These are phyloP conservation scores for Alternaria sp. DNA, from an alignment of 2,329 filamentous ascomycete genomes.

Conservation along the genomic window DNA sequence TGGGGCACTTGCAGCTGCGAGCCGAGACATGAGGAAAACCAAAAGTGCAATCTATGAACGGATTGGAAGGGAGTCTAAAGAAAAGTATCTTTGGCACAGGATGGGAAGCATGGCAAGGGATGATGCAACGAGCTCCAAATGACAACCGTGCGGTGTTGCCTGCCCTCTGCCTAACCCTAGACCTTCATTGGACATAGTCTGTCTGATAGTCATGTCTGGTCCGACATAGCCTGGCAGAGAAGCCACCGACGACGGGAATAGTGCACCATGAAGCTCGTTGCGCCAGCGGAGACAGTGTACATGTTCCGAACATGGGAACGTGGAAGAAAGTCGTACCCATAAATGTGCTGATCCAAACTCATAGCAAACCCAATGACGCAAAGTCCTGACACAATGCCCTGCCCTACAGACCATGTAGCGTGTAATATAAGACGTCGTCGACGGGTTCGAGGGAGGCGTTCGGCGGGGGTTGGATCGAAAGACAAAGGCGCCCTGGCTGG, in stretches of 20 bases:
- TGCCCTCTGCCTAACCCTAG: conserved; percentile 43
- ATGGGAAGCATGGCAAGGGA: conserved; percentile 17
- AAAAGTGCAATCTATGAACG: conserved; percentile 20
- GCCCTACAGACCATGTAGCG: conserved; percentile 44
- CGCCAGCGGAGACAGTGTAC: conserved; percentile 13
- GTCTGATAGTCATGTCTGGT: conserved; percentile 22
- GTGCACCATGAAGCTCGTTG: conserved; percentile 21
- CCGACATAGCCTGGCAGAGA: conserved; percentile 32
- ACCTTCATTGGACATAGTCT: conserved; percentile 24
- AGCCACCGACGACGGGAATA: conserved; percentile 23
- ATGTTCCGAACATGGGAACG: conserved; percentile 21
- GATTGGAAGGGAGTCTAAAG: conserved; percentile 6
- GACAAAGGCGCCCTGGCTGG: conserved; percentile 31
- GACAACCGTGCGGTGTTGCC: conserved; percentile 50
- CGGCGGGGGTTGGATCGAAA: conserved; percentile 17
- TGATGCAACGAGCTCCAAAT: conserved; percentile 35
- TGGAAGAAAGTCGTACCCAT: conserved; percentile 49
- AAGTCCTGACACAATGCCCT: conserved; percentile 19
- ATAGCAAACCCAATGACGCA: conserved; percentile 49
- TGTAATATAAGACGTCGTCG: conserved; percentile 28
- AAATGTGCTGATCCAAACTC: conserved; percentile 53
- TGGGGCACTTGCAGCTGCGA: conserved; percentile 36
- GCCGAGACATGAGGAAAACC: conserved; percentile 8
- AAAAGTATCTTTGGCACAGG: conserved; percentile 14
- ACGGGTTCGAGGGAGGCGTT: conserved; percentile 25